Evolutionary conservation across 352 stramenopile genomes (phyloP), one percentile per base, ranked within the genome.

Genomic region (Globisporangium iwayamae): DNA sequence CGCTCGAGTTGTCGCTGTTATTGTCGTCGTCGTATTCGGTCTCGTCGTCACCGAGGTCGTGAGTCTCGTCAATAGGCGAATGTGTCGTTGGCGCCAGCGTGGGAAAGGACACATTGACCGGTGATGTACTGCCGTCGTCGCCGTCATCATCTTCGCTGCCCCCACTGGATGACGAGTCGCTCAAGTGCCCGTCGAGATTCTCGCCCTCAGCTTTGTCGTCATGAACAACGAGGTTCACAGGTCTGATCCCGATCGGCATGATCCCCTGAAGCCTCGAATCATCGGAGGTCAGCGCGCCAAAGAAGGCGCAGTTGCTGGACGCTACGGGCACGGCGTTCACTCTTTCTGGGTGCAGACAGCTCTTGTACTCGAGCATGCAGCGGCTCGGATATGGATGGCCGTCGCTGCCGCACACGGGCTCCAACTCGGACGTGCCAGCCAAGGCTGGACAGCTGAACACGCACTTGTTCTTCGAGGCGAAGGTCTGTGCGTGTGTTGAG

Each of bases 341-440:
- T 1, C 14, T n/a, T 0, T 45, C 25, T 9, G 36, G 32, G 5
- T 46, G n/a, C 30, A 28, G 9, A 22, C 63, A 69, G 30, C 47
- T 36, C 13, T 43, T 56, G 39, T 56, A 38, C 46, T 50, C 6
- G 30, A 65, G 41, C 28, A 56, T 36, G 34, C 67, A 74, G 13
- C 38, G 3, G 43, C 69, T 74, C 41, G 60, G 4, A 56, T 72
- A 69, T 39, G 55, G 56, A 11, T 28, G 18, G 28, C 47, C 47
- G 25, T 74, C 52, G 16, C 45, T 61, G 16, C 63, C 63, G 14
- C 70, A 76, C 32, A 76, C 70, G 7, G 32, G 43, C 18, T 48
- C 5, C 43, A 11, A 22, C 16, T n/a, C 18, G 0, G 43, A 48
- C 43, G 18, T 9, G 16, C 22, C 16, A 18, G 43, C 22, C 43